These are phyloP conservation scores for Thuja plicata DNA, from an alignment of 83 land plant species.

Conservation along the genomic window DNA sequence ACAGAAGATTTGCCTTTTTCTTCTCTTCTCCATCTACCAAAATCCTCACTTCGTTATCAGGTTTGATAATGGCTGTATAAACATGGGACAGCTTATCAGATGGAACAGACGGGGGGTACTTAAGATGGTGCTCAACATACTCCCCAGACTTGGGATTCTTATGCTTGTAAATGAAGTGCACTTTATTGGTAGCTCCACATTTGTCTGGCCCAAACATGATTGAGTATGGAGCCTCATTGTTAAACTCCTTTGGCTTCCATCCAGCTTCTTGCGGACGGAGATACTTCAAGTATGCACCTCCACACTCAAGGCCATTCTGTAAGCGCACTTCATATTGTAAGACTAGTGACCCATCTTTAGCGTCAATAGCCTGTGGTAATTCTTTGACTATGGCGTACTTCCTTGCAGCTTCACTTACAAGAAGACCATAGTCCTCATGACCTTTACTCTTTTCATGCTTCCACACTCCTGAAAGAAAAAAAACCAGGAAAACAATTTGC, in stretches of 20 bases:
- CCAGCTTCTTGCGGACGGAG: conserved; percentile 79
- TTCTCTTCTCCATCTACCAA: conserved; percentile 84
- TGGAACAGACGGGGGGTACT: conserved; percentile 73
- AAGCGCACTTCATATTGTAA: conserved; percentile 74
- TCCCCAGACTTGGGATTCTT: conserved; percentile 77
- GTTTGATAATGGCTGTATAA: conserved; percentile 72
- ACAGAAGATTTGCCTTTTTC: conserved; percentile 72
- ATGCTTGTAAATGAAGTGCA: conserved; percentile 80
- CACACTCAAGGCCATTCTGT: conserved; percentile 87
- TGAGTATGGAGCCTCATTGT: conserved; percentile 80
- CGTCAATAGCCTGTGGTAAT: conserved; percentile 39
- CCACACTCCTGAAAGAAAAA: conserved; percentile 62
- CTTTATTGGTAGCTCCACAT: conserved; percentile 86
- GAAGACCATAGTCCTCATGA: conserved; percentile 85
- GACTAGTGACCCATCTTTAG: conserved; percentile 57
- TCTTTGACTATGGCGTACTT: conserved; percentile 76
- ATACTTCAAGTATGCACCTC: conserved; percentile 82
- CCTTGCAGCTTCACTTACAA: conserved; percentile 73
- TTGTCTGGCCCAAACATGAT: conserved; percentile 95
- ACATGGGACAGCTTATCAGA: conserved; percentile 78
- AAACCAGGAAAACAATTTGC: background rate
- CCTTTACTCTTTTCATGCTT: conserved; percentile 81
- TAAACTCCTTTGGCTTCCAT: conserved; percentile 65
- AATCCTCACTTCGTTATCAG: conserved; percentile 61
- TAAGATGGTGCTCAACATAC: conserved; percentile 82